Evolutionary conservation across 2,329 filamentous ascomycete species (phyloP).

Genomic region (Pseudopithomyces maydicus): DNA sequence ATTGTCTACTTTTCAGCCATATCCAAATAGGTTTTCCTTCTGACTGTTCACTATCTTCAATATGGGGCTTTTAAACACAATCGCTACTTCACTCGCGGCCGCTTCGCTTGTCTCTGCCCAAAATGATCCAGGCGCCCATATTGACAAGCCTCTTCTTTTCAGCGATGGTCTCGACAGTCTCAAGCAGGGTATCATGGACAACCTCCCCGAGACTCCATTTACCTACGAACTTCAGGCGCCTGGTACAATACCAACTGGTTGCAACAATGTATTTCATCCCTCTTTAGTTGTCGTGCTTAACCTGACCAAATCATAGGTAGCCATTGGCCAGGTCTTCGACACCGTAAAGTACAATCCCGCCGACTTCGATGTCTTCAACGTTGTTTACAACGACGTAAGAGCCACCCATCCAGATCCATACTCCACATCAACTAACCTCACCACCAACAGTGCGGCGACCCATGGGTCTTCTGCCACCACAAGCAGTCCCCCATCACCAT

Average conservation of each 20-base stretch:
- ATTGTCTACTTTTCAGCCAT: too few relatives aligned
- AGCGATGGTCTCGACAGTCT: slow-evolving; percentile 7
- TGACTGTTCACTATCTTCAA: neutral
- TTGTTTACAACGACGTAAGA: slow-evolving; percentile 7
- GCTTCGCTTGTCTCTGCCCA: slow-evolving; percentile 1
- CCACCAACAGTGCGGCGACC: slow-evolving; percentile 6
- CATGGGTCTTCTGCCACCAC: slow-evolving; percentile 15
- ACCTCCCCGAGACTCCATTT: slow-evolving; percentile 5
- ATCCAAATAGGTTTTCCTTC: too few relatives aligned
- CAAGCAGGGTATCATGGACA: slow-evolving; percentile 5
- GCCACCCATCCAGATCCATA: too few relatives aligned
- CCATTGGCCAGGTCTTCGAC: neutral
- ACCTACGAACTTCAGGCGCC: neutral
- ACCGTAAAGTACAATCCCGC: neutral
- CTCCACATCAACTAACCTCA: neutral
- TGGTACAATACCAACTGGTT: slow-evolving; percentile 8
- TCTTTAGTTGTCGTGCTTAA: too few relatives aligned
- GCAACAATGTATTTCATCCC: too few relatives aligned
- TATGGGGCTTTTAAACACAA: slow-evolving; percentile 2
- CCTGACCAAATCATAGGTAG: too few relatives aligned
- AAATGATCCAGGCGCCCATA: neutral
- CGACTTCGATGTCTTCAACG: slow-evolving; percentile 9
- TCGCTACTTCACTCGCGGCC: slow-evolving; percentile 1
- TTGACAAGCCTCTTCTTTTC: slow-evolving; percentile 3
- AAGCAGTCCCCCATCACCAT: slow-evolving; percentile 7